phyloP scores from a whole-genome alignment of 306 rosid species.

The Lithocarpus polystachyus region DNA sequence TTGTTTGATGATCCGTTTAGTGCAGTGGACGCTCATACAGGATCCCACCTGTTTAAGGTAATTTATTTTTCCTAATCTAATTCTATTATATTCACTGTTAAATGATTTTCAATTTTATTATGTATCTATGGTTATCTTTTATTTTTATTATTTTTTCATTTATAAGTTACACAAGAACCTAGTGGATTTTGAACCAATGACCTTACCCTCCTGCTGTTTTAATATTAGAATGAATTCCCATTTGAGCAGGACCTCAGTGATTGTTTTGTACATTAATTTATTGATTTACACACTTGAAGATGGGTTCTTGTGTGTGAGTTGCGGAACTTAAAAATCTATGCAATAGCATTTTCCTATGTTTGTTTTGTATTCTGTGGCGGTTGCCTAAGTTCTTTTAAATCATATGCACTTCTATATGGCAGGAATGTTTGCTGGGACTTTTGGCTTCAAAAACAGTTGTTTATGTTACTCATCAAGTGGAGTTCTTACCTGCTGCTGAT shows the following conservation, averaged over 20 bases:
- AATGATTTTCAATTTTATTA: background rate
- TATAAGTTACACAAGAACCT: too few species aligned
- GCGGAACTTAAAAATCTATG: background rate
- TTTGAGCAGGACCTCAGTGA: too few species aligned
- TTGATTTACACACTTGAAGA: background rate
- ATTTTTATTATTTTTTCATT: background rate
- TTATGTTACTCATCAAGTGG: too few species aligned
- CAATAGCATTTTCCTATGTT: background rate
- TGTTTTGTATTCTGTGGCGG: background rate
- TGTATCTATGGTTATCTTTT: background rate
- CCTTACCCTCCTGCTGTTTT: too few species aligned
- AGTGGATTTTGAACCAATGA: too few species aligned
- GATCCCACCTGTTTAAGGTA: conserved; percentile 83
- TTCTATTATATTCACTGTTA: background rate
- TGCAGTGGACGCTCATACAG: conserved; percentile 92
- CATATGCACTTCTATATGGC: background rate
- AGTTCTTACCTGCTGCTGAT: too few species aligned
- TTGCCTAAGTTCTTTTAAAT: background rate
- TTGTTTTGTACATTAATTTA: background rate
- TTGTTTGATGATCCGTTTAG: conserved; percentile 89
- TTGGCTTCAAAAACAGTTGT: conserved; percentile 16
- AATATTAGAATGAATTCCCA: too few species aligned
- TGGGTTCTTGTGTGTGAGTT: background rate
- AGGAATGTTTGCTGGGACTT: conserved; percentile 81
- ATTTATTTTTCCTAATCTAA: background rate